Evolutionary conservation across 495 filamentous ascomycete genomes (phyloP), one percentile per base, ranked within the genome.

Genomic region (Neurospora sp.): DNA sequence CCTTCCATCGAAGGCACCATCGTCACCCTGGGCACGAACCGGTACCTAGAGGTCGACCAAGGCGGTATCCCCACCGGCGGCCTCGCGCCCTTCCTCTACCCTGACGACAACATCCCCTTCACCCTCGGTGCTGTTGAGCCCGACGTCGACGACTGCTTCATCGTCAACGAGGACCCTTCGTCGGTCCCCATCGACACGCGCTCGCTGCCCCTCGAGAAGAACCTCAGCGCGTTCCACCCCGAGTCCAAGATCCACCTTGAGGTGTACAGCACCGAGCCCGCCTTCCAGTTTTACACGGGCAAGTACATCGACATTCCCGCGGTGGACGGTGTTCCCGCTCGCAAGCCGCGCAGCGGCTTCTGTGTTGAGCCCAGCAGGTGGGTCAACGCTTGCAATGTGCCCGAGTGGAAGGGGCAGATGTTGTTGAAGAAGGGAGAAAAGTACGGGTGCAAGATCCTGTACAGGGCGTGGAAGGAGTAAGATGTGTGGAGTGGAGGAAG

Each of bases 261-360:
- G 75, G 90, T 96, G 9, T 82, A 88, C 76, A 94, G 91, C 82
- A 98, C 94, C 0, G 94, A 98, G 82, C 96, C 96, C 1, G 93
- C 94, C 0, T 98, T 97, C 87, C 94, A 97, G 80, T 96, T 96
- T 83, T 98, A 98, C 83, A 96, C 93, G 0, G 96, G 94, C 65
- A 91, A 92, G 76, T 89, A 88, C 75, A 92, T 96, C 74, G 84
- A 94, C 74, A 89, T 96, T n/a, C 91, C 90, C 1, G 89, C 85
- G 45, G 88, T 91, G 14, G 89, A 86, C 16, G 90, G 89, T 0
- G 78, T 88, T 16, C 88, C 91, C 0, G 87, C 89, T 0, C 87
- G 92, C 20, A 86, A 83, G 0, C 76, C 88, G 10, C 86, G 92
- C 44, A 87, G 89, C 20, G 95, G 93, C 0, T 95, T 97, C 83